Evolutionary conservation across 1,139 yeast species (phyloP), one percentile per base, ranked within the genome.

Genomic region (Martiniozyma asiatica): DNA sequence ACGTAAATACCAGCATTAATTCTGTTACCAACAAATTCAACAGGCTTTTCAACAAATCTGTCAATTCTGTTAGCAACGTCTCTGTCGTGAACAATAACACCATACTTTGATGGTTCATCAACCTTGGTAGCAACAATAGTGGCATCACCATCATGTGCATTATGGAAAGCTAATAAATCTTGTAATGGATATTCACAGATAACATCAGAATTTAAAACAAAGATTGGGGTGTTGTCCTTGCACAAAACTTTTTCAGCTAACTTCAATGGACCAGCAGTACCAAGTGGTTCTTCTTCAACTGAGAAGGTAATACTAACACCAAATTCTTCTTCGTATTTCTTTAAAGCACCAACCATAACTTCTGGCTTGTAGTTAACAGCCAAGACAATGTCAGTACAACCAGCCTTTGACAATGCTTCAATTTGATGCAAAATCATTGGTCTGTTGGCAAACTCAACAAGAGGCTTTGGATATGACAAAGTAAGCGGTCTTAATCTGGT

Each of bases 351-450:
- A 42, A 89, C 97, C 99, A 92, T 92, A 44, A 85, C 94, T 65
- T 92, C 98, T 40, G 99, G 98, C 61, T 96, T 80, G 73, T 92
- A 92, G 75, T 89, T 92, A 50, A 92, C 99, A 40, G 99, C 99
- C 50, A 92, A 67, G 31, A 92, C 98, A 51, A 92, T 87, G 61
- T 92, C 99, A 40, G 95, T 92, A 57, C 89, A 96, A 57, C 99
- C 99, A 48, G 98, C 98, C 43, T 78, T 77, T 41, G 98, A 96
- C 46, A 92, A 70, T 33, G 97, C 95, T 66, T 89, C 97, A 55
- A 92, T 85, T 67, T 92, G 99, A 61, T 92, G 98, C 52, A 84
- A 68, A 50, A 80, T 80, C 92, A 80, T 80, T 52, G 98, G 97
- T 67, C 92, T 81, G 80, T 89, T 89, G 58, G 85, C 98, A 53